phyloP scores from a whole-genome alignment of 768 basidiomycete genomes.

The Paxillus rubicundulus region DNA sequence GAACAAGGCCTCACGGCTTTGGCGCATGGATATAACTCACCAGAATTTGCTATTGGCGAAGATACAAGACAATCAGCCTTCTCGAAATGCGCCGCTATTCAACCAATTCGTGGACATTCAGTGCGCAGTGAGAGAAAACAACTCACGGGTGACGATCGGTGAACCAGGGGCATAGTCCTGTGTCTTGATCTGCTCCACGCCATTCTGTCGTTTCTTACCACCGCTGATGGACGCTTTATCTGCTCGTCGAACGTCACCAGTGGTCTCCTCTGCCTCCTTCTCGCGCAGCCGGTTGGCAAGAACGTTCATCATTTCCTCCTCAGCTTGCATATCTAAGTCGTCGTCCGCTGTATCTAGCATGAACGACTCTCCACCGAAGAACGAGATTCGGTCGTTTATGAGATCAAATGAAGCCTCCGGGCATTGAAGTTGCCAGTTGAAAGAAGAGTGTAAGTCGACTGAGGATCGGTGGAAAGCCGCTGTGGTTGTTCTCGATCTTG shows the following conservation, averaged over 20 bases:
- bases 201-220: conserved; percentile 2
- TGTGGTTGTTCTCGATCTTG: conserved; percentile 6
- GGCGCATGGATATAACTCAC: background rate
- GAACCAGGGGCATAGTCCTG: conserved; percentile 1
- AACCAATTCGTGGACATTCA: background rate
- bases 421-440: conserved; percentile 33
- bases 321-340: conserved; percentile 24
- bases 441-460: conserved; percentile 35
- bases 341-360: conserved; percentile 21
- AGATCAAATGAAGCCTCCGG: conserved; percentile 35
- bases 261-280: conserved; percentile 4
- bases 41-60: background rate
- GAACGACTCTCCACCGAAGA: conserved; percentile 31
- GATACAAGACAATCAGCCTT: background rate
- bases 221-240: too few species aligned
- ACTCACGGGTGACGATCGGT: conserved; percentile 2
- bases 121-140: background rate
- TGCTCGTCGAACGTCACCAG: background rate
- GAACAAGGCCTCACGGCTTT: background rate
- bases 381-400: conserved; percentile 36
- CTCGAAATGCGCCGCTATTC: background rate
- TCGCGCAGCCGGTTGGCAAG: conserved; percentile 10
- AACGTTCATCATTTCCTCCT: conserved; percentile 23
- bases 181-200: background rate
- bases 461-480: conserved; percentile 22